Evolutionary conservation across 371 early-diverging fungal species (phyloP), one percentile per base, ranked within the genome.

Genomic region (Haplosporangium sp.): DNA sequence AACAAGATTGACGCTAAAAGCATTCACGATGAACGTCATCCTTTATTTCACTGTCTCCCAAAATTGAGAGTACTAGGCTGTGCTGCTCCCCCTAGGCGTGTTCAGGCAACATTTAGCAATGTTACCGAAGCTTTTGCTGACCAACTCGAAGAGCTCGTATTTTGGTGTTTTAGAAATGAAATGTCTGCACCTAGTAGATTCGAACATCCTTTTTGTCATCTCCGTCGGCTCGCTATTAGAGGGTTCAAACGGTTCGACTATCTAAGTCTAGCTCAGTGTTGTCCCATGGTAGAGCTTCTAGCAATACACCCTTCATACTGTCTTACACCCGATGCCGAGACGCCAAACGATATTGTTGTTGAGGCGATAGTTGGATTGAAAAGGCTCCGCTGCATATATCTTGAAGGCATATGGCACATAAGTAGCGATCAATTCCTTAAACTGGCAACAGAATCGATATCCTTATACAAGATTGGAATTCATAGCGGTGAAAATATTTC

Each of bases 321-420:
- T 45, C 2, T 55, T 13, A 20, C 27, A 39, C 4, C 9, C 4
- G 45, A 45, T 3, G 27, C 15, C 4, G 20, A 39, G 2, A 2
- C 2, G 4, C 20, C 37, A 37, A 48, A 68, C 20, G n/a, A 69
- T 9, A 20, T 34, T 3, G 17, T 72, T 2, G 63, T 69, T 1
- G 59, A 45, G 1, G 66, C 45, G 4, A 20, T 77, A 9, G 35
- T 35, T 7, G 57, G 62, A 5, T 20, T 77, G 13, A 35, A 56
- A 8, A 40, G 10, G 17, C 48, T 77, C 1, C 59, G 66, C 11
- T 61, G 65, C 8, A 19, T 77, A 37, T 72, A 61, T 40, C 53
- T 77, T 17, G 77, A 77, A 45, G 77, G 73, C 4, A 15, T 38
- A 1, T 77, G 73, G 63, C 20, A 35, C n/a, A n/a, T 72, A 8